Percentiles rank a stretch among this genome's conserved stretches.
phyloP scores from a whole-genome alignment of 805 yeast genomes.

The Nakazawaea ernobii region DNA sequence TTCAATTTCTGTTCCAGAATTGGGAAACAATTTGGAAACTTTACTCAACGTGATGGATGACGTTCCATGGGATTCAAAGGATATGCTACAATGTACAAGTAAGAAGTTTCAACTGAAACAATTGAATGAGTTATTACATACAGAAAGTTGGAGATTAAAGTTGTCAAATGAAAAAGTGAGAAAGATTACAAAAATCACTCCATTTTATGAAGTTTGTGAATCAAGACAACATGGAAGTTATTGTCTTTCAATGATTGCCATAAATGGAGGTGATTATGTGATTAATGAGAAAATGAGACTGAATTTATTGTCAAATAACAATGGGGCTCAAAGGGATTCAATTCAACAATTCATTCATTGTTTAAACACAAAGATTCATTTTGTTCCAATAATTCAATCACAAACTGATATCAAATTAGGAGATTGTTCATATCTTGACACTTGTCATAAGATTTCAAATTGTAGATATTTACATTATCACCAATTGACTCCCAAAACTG shows the following conservation, averaged over 20 bases:
- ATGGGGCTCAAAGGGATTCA: not conserved
- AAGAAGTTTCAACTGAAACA: conserved; percentile 20
- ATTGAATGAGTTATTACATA: conserved; percentile 18
- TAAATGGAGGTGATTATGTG: conserved; percentile 21
- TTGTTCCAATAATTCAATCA: conserved; percentile 44
- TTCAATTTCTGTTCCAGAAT: too few relatives aligned
- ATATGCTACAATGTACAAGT: conserved; percentile 24
- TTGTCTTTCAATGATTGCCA: conserved; percentile 21
- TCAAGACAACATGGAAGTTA: conserved; percentile 28
- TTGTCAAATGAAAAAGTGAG: conserved; percentile 35
- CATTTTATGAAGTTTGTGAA: conserved; percentile 48
- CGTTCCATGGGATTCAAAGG: conserved; percentile 4
- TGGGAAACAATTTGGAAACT: too few relatives aligned
- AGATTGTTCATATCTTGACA: conserved; percentile 90
- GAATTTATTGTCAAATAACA: conserved; percentile 4
- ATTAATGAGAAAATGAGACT: conserved; percentile 14
- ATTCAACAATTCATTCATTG: conserved; percentile 22
- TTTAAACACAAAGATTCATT: conserved; percentile 38
- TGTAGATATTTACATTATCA: conserved; percentile 82
- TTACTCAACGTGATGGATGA: too few relatives aligned
- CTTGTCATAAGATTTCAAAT: conserved; percentile 79
- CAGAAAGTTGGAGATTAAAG: conserved; percentile 30
- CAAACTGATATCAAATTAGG: conserved; percentile 73
- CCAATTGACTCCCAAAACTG: conserved; percentile 35
- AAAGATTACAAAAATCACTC: conserved; percentile 37